Conservation (phyloP, 2,329 filamentous ascomycete species). For the Trichoderma cornu-damae region DNA sequence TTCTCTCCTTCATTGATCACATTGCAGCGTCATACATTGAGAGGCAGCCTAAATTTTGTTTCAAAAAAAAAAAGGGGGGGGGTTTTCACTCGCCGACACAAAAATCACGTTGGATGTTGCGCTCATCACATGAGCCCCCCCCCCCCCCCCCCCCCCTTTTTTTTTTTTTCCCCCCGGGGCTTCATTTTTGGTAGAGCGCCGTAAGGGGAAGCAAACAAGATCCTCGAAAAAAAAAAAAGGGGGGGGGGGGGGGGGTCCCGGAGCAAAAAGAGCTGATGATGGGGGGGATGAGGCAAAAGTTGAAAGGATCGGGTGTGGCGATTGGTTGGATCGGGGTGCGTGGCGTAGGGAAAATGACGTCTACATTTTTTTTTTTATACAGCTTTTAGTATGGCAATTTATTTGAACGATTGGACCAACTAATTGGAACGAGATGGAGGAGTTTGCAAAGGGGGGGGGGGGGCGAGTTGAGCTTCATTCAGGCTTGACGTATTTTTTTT, state of each 20-base stretch:
- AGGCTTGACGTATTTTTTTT: not conserved
- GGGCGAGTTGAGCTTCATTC: not conserved
- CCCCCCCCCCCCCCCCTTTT: not conserved
- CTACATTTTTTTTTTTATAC: slow-evolving; percentile 8
- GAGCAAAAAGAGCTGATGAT: slow-evolving; percentile 1
- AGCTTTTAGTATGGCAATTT: slow-evolving; percentile 12
- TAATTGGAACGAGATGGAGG: not conserved
- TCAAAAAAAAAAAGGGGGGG: no score
- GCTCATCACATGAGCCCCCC: slow-evolving; percentile 5
- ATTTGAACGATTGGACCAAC: slow-evolving; percentile 8
- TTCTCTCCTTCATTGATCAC: not conserved
- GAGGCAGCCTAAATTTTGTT: not conserved
- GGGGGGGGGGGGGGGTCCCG: no score
- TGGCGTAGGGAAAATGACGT: slow-evolving; percentile 12
- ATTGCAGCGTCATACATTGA: not conserved
- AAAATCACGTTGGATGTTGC: no score
- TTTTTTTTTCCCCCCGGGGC: no score
- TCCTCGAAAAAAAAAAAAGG: no score
- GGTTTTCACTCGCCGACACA: no score
- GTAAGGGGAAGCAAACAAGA: no score
- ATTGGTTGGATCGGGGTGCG: slow-evolving; percentile 10
- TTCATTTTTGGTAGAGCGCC: no score
- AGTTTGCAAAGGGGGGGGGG: slow-evolving; percentile 2
- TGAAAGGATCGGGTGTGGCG: not conserved
- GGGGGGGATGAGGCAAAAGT: not conserved